Percentiles rank a stretch among this genome's conserved stretches.
Evolutionary conservation across 1,284 basidiomycete species (phyloP).

Genomic region (Boletus subluridellus): DNA sequence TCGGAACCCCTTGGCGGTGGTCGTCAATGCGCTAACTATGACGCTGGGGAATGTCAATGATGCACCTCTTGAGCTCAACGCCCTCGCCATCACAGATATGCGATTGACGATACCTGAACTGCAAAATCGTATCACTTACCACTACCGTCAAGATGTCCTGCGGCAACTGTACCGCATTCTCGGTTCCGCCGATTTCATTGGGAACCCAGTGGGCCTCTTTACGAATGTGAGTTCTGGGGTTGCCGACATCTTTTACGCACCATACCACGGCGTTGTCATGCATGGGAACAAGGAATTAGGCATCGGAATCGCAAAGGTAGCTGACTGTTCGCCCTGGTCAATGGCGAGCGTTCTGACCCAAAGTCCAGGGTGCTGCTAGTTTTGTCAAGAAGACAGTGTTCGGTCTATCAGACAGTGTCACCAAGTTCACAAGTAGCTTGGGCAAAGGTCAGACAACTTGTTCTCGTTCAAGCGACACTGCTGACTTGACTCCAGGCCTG

Average conservation of each 20-base stretch:
- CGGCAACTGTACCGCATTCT: conserved; percentile 95
- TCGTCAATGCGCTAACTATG: conserved; percentile 95
- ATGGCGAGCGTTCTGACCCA: conserved; percentile 10
- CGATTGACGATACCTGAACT: conserved; percentile 84
- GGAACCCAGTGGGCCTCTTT: conserved; percentile 93
- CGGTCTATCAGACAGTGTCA: conserved; percentile 92
- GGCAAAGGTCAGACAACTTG: conserved; percentile 71
- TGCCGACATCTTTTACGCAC: conserved; percentile 98
- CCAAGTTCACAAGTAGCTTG: conserved; percentile 95
- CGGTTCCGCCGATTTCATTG: conserved; percentile 94
- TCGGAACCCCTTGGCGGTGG: conserved; percentile 89
- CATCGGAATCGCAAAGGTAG: conserved; percentile 92
- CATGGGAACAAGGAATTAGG: conserved; percentile 96
- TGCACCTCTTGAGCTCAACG: conserved; percentile 94
- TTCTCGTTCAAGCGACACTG: neutral
- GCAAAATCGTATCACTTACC: conserved; percentile 81
- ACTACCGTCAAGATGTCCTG: conserved; percentile 92
- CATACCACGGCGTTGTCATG: conserved; percentile 96
- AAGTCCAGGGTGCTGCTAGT: conserved; percentile 83
- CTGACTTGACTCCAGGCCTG: conserved; percentile 54
- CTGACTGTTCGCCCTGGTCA: neutral
- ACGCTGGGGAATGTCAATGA: conserved; percentile 96
- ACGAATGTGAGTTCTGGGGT: conserved; percentile 99
- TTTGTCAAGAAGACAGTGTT: conserved; percentile 99
- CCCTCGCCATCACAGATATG: conserved; percentile 93